phyloP scores from a whole-genome alignment of 163 green algal genomes.

The Trebouxiophyceae sp. region DNA sequence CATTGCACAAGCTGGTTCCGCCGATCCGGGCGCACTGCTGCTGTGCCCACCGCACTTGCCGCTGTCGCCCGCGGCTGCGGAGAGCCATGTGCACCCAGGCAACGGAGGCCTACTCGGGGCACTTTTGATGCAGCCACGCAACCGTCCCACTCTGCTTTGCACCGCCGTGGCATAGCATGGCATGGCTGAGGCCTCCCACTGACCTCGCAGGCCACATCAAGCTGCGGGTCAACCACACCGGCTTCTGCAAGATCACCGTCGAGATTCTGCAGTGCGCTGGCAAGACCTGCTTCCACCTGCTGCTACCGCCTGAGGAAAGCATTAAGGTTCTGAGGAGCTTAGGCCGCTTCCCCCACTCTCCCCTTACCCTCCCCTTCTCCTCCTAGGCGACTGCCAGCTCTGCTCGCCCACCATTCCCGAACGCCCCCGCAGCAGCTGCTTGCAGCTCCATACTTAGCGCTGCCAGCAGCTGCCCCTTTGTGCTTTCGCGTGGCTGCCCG shows the following conservation, averaged over 20 bases:
- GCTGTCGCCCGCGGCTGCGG: too few relatives aligned
- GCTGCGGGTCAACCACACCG: conserved; percentile 97
- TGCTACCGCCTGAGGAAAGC: conserved; percentile 77
- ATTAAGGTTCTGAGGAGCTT: conserved; percentile 2
- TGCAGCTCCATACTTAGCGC: too few relatives aligned
- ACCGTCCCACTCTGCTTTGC: background rate
- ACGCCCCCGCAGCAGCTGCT: too few relatives aligned
- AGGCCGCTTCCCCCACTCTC: background rate
- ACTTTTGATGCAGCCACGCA: conserved; percentile 69
- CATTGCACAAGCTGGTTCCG: background rate
- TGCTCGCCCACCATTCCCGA: too few relatives aligned
- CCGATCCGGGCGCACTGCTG: background rate
- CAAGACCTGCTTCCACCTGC: conserved; percentile 84
- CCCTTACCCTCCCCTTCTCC: too few relatives aligned
- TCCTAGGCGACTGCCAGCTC: too few relatives aligned
- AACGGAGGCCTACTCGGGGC: conserved; percentile 88
- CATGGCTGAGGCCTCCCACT: background rate
- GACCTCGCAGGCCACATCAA: conserved; percentile 76
- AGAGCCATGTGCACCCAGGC: conserved; percentile 89
- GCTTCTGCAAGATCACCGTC: conserved; percentile 83
- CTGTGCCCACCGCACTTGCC: too few relatives aligned
- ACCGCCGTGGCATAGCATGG: background rate
- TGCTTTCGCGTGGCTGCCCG: too few relatives aligned
- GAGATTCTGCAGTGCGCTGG: conserved; percentile 95
- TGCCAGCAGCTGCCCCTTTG: too few relatives aligned